phyloP scores from a whole-genome alignment of 139 green algal genomes.

The Tetraselmis chui region DNA sequence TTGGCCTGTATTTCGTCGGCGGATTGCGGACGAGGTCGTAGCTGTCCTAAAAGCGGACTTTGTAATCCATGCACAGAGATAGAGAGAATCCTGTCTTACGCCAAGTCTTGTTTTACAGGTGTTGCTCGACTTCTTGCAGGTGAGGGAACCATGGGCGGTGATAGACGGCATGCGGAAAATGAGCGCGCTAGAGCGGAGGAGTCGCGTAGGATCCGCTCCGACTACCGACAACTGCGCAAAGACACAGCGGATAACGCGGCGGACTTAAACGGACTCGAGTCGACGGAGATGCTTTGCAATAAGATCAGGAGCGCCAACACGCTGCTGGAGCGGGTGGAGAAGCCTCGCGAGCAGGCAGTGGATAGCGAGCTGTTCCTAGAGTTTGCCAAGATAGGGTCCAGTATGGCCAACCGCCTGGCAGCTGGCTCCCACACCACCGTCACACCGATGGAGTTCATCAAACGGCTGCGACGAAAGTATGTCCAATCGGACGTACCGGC shows the following conservation, averaged over 20 bases:
- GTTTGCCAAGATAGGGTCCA: conserved; percentile 29
- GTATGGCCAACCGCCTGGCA: conserved; percentile 25
- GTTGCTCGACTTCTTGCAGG: too few relatives aligned
- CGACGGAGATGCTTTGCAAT: not conserved
- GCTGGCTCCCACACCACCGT: conserved; percentile 1
- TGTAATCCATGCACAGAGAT: too few relatives aligned
- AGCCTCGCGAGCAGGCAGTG: conserved; percentile 44
- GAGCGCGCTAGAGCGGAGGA: not conserved
- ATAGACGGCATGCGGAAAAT: too few relatives aligned
- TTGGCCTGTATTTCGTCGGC: too few relatives aligned
- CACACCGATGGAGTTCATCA: conserved; percentile 17
- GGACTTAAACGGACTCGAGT: not conserved
- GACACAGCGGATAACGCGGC: not conserved
- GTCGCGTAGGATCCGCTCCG: not conserved
- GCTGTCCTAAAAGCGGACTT: too few relatives aligned
- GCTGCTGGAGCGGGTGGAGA: conserved; percentile 19
- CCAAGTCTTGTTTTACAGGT: too few relatives aligned
- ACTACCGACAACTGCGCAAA: not conserved
- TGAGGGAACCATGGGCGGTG: too few relatives aligned
- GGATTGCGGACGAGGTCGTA: too few relatives aligned
- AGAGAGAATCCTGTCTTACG: too few relatives aligned
- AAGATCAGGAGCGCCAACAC: not conserved
- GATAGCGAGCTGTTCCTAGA: conserved; percentile 49
- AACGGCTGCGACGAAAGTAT: not conserved
- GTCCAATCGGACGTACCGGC: not conserved